Base-by-base conservation (phyloP, 192 early-diverging fungal species). In the Phlyctochytrium planicorne region DNA sequence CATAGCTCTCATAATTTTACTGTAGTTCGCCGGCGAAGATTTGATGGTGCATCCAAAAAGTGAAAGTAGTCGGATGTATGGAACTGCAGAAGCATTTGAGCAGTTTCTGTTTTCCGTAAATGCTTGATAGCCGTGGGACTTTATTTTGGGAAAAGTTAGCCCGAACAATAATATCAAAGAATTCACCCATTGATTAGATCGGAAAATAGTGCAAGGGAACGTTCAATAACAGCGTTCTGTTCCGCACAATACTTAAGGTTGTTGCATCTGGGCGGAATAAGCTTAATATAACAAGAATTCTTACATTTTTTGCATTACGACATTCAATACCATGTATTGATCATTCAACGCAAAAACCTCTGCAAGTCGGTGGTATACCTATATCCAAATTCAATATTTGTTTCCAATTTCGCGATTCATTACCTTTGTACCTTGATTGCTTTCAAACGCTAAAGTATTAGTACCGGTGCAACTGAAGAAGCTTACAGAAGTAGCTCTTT, bases 111-210 rank as follows among this genome's bases (percentile, higher is more conserved):
- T 65, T 91, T 90, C 3, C 93, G 80, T 4, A 95, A 74, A 68
- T 90, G 84, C 73, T 89, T 88, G 30, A 93, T 84, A 12, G 87
- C 80, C 33, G 85, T 88, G 68, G 92, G 93, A 12, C 88, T 89
- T n/a, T n/a, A n/a, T n/a, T n/a, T n/a, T 30, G n/a, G 10, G 25
- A 29, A 66, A 30, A 14, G 59, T 31, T 50, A 65, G 30, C 16
- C 16, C 24, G 34, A 36, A 10, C 17, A 24, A 59, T 14, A 30
- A 1, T 30, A 23, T 56, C 6, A 63, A 63, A 27, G 56, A 60
- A 3, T 1, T 62, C 17, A 68, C 70, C 73, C 73, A 24, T 29
- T 70, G 2, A 91, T 81, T 35, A 95, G 70, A 34, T 95, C 92
- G 60, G 87, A 84, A 60, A 94, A 89, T 27, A 95, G 77, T 52